These are phyloP conservation scores for Seminavis robusta DNA, from an alignment of 108 stramenopile genomes.

Conservation along the genomic window DNA sequence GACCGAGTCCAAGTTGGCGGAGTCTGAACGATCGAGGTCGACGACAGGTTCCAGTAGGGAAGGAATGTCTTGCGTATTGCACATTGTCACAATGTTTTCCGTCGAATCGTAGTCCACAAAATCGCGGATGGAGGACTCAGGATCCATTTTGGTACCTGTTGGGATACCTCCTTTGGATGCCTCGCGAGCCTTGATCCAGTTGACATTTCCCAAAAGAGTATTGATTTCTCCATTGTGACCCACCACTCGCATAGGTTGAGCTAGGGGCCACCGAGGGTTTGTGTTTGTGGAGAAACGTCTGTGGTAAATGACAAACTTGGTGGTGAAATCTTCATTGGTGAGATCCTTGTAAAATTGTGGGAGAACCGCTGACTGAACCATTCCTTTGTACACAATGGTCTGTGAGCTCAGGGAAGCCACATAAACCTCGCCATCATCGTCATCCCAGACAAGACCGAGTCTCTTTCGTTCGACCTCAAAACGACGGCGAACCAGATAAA, in stretches of 20 bases:
- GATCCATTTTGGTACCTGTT: constrained; percentile 5
- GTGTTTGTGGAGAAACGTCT: constrained; percentile 95
- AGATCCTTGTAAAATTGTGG: constrained; percentile 88
- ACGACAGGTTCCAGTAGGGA: constrained; percentile 81
- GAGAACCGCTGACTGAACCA: constrained; percentile 84
- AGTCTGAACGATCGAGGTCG: constrained; percentile 82
- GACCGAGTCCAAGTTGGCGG: constrained; percentile 93
- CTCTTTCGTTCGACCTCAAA: constrained; percentile 68
- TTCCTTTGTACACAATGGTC: constrained; percentile 95
- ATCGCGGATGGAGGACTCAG: constrained; percentile 36
- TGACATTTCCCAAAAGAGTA: constrained; percentile 92
- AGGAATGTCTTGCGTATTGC: constrained; percentile 86
- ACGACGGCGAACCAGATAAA: constrained; percentile 86
- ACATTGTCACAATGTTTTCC: constrained; percentile 79
- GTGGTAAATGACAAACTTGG: constrained; percentile 91
- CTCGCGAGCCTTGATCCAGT: constrained; percentile 95
- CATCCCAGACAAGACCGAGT: constrained; percentile 60
- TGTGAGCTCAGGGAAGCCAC: constrained; percentile 80
- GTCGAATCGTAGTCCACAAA: constrained; percentile 76
- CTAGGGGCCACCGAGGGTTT: constrained; percentile 91
- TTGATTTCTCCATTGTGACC: constrained; percentile 98
- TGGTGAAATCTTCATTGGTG: constrained; percentile 73
- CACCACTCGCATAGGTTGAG: constrained; percentile 93
- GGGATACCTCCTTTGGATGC: constrained; percentile 62
- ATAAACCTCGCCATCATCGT: constrained; percentile 74